Conservation (phyloP, 805 yeast genomes). For the Candida ipomoeae region DNA sequence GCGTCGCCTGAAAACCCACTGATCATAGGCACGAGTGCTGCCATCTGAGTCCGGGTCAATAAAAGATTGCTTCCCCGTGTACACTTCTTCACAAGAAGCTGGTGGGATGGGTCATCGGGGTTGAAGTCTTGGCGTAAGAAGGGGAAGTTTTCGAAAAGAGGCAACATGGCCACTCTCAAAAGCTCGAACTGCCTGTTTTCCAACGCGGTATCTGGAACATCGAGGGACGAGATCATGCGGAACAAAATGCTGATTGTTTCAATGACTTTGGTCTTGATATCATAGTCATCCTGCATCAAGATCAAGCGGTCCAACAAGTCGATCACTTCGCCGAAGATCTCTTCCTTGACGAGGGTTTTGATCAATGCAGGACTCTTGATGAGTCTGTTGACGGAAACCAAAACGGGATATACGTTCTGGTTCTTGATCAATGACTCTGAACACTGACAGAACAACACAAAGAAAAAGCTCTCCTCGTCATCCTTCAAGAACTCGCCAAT, state of each 20-base stretch:
- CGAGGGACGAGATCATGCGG: slow-evolving; percentile 17
- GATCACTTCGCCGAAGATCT: slow-evolving; percentile 67
- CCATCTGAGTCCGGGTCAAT: slow-evolving; percentile 47
- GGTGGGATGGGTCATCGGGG: slow-evolving; percentile 22
- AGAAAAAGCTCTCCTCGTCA: slow-evolving; percentile 63
- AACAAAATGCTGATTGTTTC: slow-evolving; percentile 31
- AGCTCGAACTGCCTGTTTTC: slow-evolving; percentile 54
- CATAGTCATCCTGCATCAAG: slow-evolving; percentile 55
- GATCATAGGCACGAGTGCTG: slow-evolving; percentile 58
- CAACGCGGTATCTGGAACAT: slow-evolving; percentile 30
- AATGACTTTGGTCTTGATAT: slow-evolving; percentile 52
- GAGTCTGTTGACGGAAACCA: slow-evolving; percentile 46
- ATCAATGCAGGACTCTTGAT: slow-evolving; percentile 55
- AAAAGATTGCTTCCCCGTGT: slow-evolving; percentile 36
- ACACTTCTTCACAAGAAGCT: slow-evolving; percentile 24
- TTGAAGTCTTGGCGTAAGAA: slow-evolving; percentile 48
- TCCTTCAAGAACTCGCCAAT: slow-evolving; percentile 49
- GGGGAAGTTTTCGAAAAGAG: slow-evolving; percentile 58
- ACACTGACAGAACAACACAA: slow-evolving; percentile 79
- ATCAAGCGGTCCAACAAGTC: slow-evolving; percentile 72
- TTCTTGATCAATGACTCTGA: slow-evolving; percentile 61
- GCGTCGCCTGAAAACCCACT: slow-evolving; percentile 59
- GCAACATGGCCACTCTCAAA: slow-evolving; percentile 62
- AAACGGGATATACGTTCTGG: slow-evolving; percentile 46
- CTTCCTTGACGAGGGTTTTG: slow-evolving; percentile 57